Conservation (phyloP, 139 green algal species). For the Chlamydomonas asymmetrica region DNA sequence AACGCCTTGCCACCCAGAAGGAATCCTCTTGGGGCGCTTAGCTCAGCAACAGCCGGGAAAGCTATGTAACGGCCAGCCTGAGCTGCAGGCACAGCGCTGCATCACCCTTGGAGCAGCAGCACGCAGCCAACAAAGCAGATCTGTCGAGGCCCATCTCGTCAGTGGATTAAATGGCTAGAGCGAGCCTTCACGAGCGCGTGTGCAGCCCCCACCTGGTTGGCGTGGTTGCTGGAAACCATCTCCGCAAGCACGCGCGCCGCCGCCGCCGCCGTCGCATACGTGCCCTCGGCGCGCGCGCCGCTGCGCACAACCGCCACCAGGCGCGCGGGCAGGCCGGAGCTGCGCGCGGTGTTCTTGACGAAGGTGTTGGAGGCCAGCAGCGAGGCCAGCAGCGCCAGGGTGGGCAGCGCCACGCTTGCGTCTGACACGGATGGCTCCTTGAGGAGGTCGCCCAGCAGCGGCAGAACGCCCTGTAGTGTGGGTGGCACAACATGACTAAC, state of each 20-base stretch:
- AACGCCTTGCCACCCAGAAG: no score
- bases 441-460: conserved; percentile 1
- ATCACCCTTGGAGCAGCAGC: no score
- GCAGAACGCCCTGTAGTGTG: conserved; percentile 5
- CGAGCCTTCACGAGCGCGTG: no score
- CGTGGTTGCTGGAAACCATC: conserved; percentile 43
- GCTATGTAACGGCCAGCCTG: no score
- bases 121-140: no score
- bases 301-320: conserved; percentile 15
- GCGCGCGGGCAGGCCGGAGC: conserved; percentile 13
- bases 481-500: no score
- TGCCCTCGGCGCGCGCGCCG: not conserved
- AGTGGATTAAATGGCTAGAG: no score
- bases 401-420: not conserved
- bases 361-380: conserved; percentile 51
- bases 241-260: conserved; percentile 25
- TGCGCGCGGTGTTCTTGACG: conserved; percentile 50
- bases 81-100: no score
- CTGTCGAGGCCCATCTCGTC: no score
- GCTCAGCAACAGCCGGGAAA: no score
- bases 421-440: not conserved
- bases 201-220: no score
- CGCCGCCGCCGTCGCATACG: not conserved
- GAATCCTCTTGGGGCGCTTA: no score
- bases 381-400: conserved; percentile 26